Percentiles rank a stretch among this genome's conserved stretches.
Evolutionary conservation across 768 basidiomycete species (phyloP).

Genomic region (Rhizopogon salebrosus): DNA sequence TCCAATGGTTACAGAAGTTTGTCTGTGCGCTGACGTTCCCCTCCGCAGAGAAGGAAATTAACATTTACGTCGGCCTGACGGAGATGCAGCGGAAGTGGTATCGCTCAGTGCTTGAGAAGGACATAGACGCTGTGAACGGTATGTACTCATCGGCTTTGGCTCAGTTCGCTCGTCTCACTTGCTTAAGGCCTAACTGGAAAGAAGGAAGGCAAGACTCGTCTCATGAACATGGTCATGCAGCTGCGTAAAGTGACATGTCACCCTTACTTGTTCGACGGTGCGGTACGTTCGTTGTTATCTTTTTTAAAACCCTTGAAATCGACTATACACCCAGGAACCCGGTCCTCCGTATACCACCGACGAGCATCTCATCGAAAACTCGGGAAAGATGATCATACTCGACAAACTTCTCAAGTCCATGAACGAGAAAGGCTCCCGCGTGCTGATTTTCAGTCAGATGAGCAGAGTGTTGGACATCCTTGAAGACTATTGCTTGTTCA

Average conservation of each 20-base stretch:
- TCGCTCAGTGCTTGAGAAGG: constrained; percentile 91
- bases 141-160: constrained; percentile 9
- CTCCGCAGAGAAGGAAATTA: constrained; percentile 88
- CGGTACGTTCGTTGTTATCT: constrained; percentile 40
- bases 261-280: constrained; percentile 90
- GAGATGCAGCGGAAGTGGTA: constrained; percentile 99
- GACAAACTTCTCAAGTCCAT: constrained; percentile 86
- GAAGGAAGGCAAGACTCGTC: constrained; percentile 95
- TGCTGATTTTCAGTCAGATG: constrained; percentile 99
- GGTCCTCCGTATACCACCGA: constrained; percentile 98
- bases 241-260: constrained; percentile 86
- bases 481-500: constrained; percentile 95
- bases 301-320: neutral
- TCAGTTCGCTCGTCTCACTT: neutral
- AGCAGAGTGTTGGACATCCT: constrained; percentile 97
- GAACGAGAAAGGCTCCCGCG: constrained; percentile 91
- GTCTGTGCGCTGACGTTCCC: neutral
- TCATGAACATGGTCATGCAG: constrained; percentile 99
- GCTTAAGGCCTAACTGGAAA: constrained; percentile 79
- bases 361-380: constrained; percentile 91
- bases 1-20: neutral
- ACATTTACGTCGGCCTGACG: constrained; percentile 93
- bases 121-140: constrained; percentile 98
- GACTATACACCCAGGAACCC: constrained; percentile 58
- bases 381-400: constrained; percentile 95